Conservation (phyloP, 1,284 basidiomycete genomes). For the Cryptococcus jaspeensis region DNA sequence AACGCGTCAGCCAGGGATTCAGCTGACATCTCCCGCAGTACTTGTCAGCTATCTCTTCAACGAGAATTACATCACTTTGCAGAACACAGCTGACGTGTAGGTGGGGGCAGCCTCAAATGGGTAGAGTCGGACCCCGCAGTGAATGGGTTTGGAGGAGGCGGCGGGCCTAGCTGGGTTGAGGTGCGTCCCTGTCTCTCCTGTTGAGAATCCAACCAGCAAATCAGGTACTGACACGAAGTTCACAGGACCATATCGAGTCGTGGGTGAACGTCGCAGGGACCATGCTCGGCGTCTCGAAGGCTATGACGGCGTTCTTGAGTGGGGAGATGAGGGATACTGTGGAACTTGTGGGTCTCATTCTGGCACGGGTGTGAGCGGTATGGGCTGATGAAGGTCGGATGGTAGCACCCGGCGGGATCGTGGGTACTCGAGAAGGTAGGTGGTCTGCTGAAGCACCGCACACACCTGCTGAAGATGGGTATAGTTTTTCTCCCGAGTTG, state of each 20-base stretch:
- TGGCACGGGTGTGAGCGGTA: background rate
- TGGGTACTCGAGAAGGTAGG: constrained; percentile 57
- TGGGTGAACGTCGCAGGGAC: constrained; percentile 85
- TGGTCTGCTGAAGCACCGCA: background rate
- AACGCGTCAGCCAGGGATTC: background rate
- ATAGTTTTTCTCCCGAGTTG: constrained; percentile 80
- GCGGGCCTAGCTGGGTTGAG: constrained; percentile 90
- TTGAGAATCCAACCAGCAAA: background rate
- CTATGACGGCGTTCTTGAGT: constrained; percentile 92
- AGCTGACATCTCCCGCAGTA: constrained; percentile 28
- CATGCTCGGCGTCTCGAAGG: constrained; percentile 75
- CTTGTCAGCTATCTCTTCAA: constrained; percentile 50
- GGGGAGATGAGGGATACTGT: constrained; percentile 96
- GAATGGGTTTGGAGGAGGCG: constrained; percentile 66
- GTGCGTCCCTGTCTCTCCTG: constrained; percentile 49
- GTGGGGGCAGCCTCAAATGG: constrained; percentile 76
- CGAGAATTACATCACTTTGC: background rate
- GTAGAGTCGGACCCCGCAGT: constrained; percentile 68
- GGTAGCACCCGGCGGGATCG: constrained; percentile 55
- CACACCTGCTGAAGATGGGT: background rate
- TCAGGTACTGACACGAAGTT: background rate
- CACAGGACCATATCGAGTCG: constrained; percentile 72
- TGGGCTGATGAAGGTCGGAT: constrained; percentile 4
- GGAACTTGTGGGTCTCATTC: constrained; percentile 55
- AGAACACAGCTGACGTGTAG: constrained; percentile 4